phyloP scores from a whole-genome alignment of 345 rosid genomes.

The Citrus reticulata region DNA sequence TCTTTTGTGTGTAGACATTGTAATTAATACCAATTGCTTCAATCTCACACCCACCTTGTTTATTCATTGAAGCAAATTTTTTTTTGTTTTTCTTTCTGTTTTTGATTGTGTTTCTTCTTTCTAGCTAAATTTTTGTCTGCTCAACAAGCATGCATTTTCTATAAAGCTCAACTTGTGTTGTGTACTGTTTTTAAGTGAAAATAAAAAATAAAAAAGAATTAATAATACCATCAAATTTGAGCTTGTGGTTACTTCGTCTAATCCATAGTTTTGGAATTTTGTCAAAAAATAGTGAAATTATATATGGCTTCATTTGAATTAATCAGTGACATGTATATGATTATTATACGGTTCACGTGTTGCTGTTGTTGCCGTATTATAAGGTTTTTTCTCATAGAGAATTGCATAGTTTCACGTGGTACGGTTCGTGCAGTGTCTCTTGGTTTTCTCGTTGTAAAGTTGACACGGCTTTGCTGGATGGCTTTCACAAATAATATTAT shows the following conservation, averaged over 20 bases:
- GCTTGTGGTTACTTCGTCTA: not conserved
- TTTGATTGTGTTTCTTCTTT: constrained; percentile 4
- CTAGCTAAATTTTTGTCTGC: not conserved
- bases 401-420: not conserved
- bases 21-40: constrained; percentile 71
- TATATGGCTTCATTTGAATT: not conserved
- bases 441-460: not conserved
- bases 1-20: constrained; percentile 36
- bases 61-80: constrained; percentile 56
- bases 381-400: not conserved
- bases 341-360: constrained; percentile 5
- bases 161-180: constrained; percentile 2
- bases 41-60: constrained; percentile 86
- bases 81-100: not conserved
- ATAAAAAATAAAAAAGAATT: no score
- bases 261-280: not conserved
- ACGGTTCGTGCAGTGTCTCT: not conserved
- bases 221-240: not conserved
- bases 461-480: not conserved
- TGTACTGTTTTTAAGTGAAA: not conserved
- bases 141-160: not conserved
- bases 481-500: not conserved
- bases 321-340: not conserved
- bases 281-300: not conserved
- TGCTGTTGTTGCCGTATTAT: not conserved